Base-by-base conservation (phyloP, 176 grass and related monocot genomes). In the Hsuehochloa calcarea region DNA sequence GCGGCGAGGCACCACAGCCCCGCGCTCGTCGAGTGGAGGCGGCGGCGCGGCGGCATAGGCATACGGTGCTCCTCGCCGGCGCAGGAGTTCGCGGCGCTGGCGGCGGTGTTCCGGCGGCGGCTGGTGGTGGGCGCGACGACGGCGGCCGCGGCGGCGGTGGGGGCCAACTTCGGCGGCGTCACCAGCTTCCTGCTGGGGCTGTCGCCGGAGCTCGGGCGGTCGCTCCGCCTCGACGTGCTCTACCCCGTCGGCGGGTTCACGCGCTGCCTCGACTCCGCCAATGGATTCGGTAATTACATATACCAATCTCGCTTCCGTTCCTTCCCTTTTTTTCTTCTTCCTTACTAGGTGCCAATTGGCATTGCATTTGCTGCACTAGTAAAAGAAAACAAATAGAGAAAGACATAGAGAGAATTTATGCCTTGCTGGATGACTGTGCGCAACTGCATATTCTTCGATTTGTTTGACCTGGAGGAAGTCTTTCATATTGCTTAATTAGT, bases 101-200 rank as follows among this genome's bases (percentile, higher is more conserved):
- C 86, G 8, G 85, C 88, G 10, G 84, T 92, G 56, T 99, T 99
- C 91, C 90, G 96, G 20, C 74, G 96, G 68, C 49, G 90, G 70
- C 93, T 99, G 3, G 75, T 96, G 45, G 81, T 92, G 9, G 96
- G 93, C 3, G 51, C 82, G 3, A 22, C 67, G 11, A 80, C 91
- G 10, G 93, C 88, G 50, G 92, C 90, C 1, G 87, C 94, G 0
- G 87, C 89, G 14, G 96, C 96, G 0, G 84, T 96, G 56, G 93
- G 93, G 34, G 90, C 86, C 4, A 99, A 99, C 90, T 96, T 99
- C 82, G 91, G 91, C 43, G 93, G 91, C 59, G 64, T 94, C 49
- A 96, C 96, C 51, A 99, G 93, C 85, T 92, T 96, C 87, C 96
- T 96, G 2, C 93, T 99, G 3, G 92, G 96, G 43, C 88, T 99